phyloP scores from a whole-genome alignment of 2,329 filamentous ascomycete species.

The Rosellinia necatrix region DNA sequence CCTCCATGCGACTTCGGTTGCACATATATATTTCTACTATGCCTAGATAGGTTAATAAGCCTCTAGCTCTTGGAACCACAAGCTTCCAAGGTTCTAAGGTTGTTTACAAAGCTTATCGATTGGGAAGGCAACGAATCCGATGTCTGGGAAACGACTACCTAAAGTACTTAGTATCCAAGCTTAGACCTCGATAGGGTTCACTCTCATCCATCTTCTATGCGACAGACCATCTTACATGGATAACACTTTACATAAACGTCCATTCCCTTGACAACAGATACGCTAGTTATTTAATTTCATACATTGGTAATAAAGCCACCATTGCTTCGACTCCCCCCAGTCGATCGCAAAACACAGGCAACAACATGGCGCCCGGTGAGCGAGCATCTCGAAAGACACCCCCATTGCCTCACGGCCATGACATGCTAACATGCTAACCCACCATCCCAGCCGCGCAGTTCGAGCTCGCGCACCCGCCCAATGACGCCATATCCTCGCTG shows the following conservation, averaged over 20 bases:
- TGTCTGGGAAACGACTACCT: too few relatives aligned
- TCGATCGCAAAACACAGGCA: neutral
- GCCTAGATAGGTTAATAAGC: too few relatives aligned
- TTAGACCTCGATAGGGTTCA: too few relatives aligned
- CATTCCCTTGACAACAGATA: too few relatives aligned
- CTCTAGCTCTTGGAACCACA: too few relatives aligned
- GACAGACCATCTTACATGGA: too few relatives aligned
- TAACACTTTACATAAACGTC: too few relatives aligned
- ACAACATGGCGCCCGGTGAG: slow-evolving; percentile 36
- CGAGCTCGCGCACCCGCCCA: slow-evolving; percentile 79
- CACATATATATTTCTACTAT: neutral
- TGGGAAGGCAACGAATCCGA: slow-evolving; percentile 5
- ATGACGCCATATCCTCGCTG: slow-evolving; percentile 84
- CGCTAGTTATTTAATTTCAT: too few relatives aligned
- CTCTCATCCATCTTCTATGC: too few relatives aligned
- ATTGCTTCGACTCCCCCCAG: too few relatives aligned
- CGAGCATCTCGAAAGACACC: neutral
- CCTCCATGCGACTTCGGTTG: slow-evolving; percentile 19
- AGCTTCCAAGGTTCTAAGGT: neutral
- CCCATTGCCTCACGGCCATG: neutral
- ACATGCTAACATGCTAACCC: neutral
- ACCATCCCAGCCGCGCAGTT: slow-evolving; percentile 69
- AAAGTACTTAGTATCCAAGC: too few relatives aligned
- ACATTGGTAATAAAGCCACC: too few relatives aligned
- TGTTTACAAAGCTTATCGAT: slow-evolving; percentile 29